Base-by-base conservation (phyloP, 2,329 filamentous ascomycete genomes). In the Colletotrichum tanaceti region DNA sequence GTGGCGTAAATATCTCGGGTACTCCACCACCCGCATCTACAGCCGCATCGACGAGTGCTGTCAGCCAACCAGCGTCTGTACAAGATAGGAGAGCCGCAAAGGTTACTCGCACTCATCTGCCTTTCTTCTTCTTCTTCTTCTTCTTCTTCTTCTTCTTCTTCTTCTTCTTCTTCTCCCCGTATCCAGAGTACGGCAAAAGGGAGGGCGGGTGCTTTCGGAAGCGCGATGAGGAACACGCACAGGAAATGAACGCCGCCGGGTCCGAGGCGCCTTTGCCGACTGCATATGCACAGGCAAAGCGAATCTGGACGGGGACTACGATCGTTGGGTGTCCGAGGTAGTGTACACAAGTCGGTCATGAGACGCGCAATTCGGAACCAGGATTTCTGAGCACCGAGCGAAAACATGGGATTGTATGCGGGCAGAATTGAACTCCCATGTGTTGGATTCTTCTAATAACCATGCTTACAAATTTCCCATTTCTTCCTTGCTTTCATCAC, bases 201-300 rank as follows among this genome's bases (percentile, higher is more conserved):
- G 28, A 32, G 49, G 24, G 11, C 16, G 28, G 32, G 52, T 4
- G 11, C 5, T 35, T 11, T 14, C 3, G n/a, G n/a, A 59, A 22
- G 57, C n/a, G 16, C 44, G 35, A 59, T 59, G 57, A 59, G 44
- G 43, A 24, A 6, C 5, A 28, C 14, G 44, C 57, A 39, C 44
- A 49, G 24, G 32, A 28, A 59, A 39, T 49, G 43, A 43, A 59
- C 10, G 28, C 57, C 32, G 44, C 43, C 28, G 43, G 28, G 24
- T n/a, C 57, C n/a, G 43, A 41, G 43, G 11, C n/a, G 52, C n/a
- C 16, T 22, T 16, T 28, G 24, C 22, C 5, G 11, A 22, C 53
- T 24, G 32, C 55, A 47, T 35, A 35, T 49, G 57, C 57, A 49
- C 16, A 28, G n/a, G 28, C 57, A 32, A 59, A 49, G 57, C 32